Evolutionary conservation across 331 rosid species (phyloP), one percentile per base, ranked within the genome.

Genomic region (Prunus yedoensis): DNA sequence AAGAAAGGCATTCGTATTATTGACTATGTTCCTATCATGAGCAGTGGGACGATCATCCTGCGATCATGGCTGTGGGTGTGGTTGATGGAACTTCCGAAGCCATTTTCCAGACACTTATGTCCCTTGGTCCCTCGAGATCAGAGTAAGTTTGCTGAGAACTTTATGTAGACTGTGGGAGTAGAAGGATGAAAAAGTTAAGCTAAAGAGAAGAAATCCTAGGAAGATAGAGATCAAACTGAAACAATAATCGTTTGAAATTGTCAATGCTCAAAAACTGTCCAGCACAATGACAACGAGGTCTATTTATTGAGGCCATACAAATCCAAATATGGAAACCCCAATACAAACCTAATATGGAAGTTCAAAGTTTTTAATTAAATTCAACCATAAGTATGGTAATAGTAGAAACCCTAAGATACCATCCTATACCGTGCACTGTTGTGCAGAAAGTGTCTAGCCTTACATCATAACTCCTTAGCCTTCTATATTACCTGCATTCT

Each of bases 1-100:
- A 20, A 6, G 65, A 53, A 58, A 85, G 74, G 63, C 69, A 77
- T 35, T 62, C 38, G 23, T 75, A 27, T 66, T 75, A 9, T 77
- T 79, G 64, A 78, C 43, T 68, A 70, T 77, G 64, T 28, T 79
- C 79, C 70, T 71, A 47, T 76, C 68, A 79, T 78, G 81, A 82
- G 92, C 90, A 92, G 87, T 87, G 97, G 96, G 93, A 92, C 70
- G 97, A 92, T 81, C 96, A 90, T 79, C 97, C 97, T 28, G 96
- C 97, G 66, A 85, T 92, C 60, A 92, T 92, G 97, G 97, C 97
- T 43, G 97, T 92, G 79, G 97, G 96, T 67, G 91, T 90, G 75
- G 93, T 90, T 69, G 91, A 86, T 87, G 97, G 92, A 78, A 83
- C 91, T 75, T 92, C 97, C 66, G 97, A 92, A 84, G 90, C 91